Conservation (phyloP, 306 rosid genomes). For the Begonia loranthoides region DNA sequence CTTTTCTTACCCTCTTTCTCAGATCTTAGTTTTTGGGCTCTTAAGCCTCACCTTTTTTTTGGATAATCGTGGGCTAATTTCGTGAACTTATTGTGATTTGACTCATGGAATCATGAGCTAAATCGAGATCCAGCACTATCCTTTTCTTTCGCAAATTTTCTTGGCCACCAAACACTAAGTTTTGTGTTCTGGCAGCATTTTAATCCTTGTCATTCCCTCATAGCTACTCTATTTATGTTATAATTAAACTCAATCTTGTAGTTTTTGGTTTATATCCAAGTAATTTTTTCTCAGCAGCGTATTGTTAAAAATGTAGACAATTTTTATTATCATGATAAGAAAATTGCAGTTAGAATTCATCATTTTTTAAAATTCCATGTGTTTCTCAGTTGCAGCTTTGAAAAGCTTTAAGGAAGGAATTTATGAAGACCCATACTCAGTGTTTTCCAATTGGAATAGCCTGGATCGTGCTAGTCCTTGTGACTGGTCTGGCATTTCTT, state of each 20-base stretch:
- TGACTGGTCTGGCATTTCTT: conserved; percentile 62
- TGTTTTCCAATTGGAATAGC: conserved; percentile 53
- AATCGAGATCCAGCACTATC: no score
- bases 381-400: conserved; percentile 44
- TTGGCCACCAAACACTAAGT: no score
- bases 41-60: background rate
- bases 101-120: no score
- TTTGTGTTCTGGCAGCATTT: no score
- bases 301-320: background rate
- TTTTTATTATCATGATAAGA: background rate
- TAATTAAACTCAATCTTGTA: background rate
- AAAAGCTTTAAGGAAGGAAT: conserved; percentile 57
- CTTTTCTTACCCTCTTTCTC: conserved; percentile 3
- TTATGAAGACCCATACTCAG: conserved; percentile 57
- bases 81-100: background rate
- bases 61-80: background rate
- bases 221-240: background rate
- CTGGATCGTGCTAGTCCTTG: conserved; percentile 59
- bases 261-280: background rate
- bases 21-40: conserved; percentile 34
- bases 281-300: background rate
- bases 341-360: background rate
- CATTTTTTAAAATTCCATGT: background rate
- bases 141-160: no score
- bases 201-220: no score